Evolutionary conservation across 179 eudicot species (phyloP).

Genomic region (Amaranthus tricolor): DNA sequence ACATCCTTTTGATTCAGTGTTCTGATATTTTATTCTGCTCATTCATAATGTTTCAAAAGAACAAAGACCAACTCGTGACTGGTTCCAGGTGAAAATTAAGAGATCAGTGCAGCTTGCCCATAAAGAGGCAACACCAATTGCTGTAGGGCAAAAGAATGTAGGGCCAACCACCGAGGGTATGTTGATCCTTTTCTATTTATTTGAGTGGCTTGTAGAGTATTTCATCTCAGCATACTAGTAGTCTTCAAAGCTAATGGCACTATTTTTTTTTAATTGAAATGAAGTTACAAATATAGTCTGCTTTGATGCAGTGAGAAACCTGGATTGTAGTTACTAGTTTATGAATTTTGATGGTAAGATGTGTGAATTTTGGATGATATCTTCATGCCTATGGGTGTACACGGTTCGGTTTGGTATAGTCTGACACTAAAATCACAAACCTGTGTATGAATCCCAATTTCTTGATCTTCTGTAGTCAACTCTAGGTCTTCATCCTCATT

Average conservation of each 20-base stretch:
- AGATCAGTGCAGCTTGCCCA: constrained; percentile 26
- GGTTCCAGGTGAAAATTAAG: constrained; percentile 27
- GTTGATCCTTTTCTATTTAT: neutral
- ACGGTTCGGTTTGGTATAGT: too few relatives aligned
- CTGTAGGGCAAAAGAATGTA: constrained; percentile 22
- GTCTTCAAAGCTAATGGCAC: too few relatives aligned
- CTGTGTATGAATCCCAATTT: too few relatives aligned
- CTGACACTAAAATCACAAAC: too few relatives aligned
- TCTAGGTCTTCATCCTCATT: too few relatives aligned
- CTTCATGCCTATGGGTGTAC: too few relatives aligned
- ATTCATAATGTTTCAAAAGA: neutral
- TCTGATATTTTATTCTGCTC: neutral
- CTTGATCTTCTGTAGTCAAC: too few relatives aligned
- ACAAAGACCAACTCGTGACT: neutral
- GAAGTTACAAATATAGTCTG: neutral
- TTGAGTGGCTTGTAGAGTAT: neutral
- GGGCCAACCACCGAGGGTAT: constrained; percentile 39
- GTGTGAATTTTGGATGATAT: too few relatives aligned
- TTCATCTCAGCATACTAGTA: neutral
- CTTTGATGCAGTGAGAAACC: neutral
- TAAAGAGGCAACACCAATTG: constrained; percentile 23
- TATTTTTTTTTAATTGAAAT: too few relatives aligned
- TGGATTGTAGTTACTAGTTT: neutral
- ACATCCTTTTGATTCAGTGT: neutral
- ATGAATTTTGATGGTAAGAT: neutral